Conservation (phyloP, 129 eudicot genomes). For the Centella asiatica region DNA sequence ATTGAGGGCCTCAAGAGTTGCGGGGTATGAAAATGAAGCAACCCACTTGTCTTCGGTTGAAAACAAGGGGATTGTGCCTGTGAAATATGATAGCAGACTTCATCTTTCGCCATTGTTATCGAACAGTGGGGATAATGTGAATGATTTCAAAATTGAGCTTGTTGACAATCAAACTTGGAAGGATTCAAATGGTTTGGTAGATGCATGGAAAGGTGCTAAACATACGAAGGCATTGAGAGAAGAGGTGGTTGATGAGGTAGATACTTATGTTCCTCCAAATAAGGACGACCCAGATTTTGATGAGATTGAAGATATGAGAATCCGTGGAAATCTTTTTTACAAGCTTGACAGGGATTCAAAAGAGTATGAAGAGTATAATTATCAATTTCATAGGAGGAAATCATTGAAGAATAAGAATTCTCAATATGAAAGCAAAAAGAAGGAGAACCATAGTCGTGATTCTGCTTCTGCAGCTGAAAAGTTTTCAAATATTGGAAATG, state of each 20-base stretch:
- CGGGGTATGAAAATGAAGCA: slow-evolving; percentile 14
- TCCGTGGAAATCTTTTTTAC: slow-evolving; percentile 63
- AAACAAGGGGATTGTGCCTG: slow-evolving; percentile 4
- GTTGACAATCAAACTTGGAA: slow-evolving; percentile 68
- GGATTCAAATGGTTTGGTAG: slow-evolving; percentile 59
- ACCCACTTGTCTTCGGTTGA: slow-evolving; percentile 2
- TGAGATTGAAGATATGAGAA: slow-evolving; percentile 79
- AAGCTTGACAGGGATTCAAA: slow-evolving; percentile 69
- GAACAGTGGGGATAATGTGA: slow-evolving; percentile 14
- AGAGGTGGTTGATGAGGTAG: slow-evolving; percentile 25
- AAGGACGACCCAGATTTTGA: slow-evolving; percentile 40
- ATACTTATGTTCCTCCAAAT: slow-evolving; percentile 2
- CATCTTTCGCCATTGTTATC: slow-evolving; percentile 34
- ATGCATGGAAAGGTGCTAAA: slow-evolving; percentile 26
- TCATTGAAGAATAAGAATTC: slow-evolving; percentile 25
- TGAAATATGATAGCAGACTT: slow-evolving; percentile 14
- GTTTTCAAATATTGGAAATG: slow-evolving; percentile 17
- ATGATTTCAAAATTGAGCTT: slow-evolving; percentile 48
- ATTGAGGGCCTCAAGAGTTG: slow-evolving; percentile 11
- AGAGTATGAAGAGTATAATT: slow-evolving; percentile 72
- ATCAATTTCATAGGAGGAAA: slow-evolving; percentile 59
- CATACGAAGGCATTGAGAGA: slow-evolving; percentile 6
- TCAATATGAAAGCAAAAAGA: slow-evolving; percentile 17
- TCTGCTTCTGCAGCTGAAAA: slow-evolving; percentile 17
- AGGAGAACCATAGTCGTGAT: background rate